phyloP scores from a whole-genome alignment of 371 early-diverging fungal species.

The Thermomucor indicae-seudaticae region DNA sequence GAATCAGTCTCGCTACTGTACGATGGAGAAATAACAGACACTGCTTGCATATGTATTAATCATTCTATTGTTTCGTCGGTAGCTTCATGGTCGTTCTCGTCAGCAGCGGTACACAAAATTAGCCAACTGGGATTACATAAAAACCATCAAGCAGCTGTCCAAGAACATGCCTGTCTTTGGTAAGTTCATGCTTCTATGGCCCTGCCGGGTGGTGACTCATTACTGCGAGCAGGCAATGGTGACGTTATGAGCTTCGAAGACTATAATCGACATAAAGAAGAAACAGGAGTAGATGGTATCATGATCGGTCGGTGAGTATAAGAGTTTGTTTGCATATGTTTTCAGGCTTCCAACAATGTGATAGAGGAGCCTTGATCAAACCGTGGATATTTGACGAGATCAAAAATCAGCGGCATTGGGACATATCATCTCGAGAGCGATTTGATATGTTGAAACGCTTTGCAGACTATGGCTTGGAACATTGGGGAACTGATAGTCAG shows the following conservation, averaged over 20 bases:
- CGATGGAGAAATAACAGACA: conserved; percentile 3
- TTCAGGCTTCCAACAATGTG: not conserved
- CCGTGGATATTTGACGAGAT: conserved; percentile 98
- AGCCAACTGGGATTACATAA: conserved; percentile 93
- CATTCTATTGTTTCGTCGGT: not conserved
- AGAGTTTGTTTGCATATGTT: not conserved
- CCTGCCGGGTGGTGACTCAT: no score
- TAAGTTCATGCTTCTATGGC: conserved; percentile 9
- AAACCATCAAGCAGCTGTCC: conserved; percentile 45
- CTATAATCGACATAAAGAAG: conserved; percentile 67
- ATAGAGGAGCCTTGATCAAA: conserved; percentile 81
- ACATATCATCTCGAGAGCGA: conserved; percentile 88
- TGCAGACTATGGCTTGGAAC: conserved; percentile 84
- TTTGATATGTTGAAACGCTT: conserved; percentile 86
- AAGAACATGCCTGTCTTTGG: conserved; percentile 58
- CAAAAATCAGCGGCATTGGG: conserved; percentile 80
- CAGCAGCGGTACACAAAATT: conserved; percentile 88
- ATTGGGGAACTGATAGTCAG: conserved; percentile 92
- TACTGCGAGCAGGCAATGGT: conserved; percentile 86
- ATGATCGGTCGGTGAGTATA: conserved; percentile 76
- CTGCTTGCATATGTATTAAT: not conserved
- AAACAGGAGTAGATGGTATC: conserved; percentile 72
- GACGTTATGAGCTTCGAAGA: conserved; percentile 88
- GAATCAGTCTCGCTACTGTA: conserved; percentile 44
- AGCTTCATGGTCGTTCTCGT: conserved; percentile 90